Base-by-base conservation (phyloP, 371 early-diverging fungal species). In the Rhizomucor miehei region DNA sequence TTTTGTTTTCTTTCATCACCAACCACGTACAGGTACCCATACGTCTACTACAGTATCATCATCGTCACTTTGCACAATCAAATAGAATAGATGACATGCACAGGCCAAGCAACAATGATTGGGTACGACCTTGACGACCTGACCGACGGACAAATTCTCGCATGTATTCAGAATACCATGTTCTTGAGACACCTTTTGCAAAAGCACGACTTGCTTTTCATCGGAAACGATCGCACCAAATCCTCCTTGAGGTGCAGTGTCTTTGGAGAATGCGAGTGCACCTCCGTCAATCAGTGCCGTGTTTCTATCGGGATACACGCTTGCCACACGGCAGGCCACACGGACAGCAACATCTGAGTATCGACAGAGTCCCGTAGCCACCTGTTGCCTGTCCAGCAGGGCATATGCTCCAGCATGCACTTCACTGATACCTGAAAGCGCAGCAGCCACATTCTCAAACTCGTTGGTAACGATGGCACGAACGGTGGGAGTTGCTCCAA, bases 1-100 rank as follows among this genome's bases (percentile, higher is more conserved):
- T 29, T 47, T 40, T 37, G 11, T 45, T 54, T n/a, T 48, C 14
- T 50, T 37, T 16, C 37, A 14, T 52, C 67, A 77, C 77, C 77
- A 77, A 17, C 77, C 77, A 45, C 63, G 60, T 9, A 73, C 67
- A 39, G 77, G 77, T 6, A 77, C 69, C 77, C 77, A 77, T 5
- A 77, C 67, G 57, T 77, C 77, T 9, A 67, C 59, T 0, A 77
- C 60, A 12, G 41, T 52, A 54, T 73, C 71, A 19, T 56, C 52
- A 1, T 60, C 63, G 37, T 66, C 51, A 8, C 8, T 29, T 29
- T 76, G 71, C 17, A 71, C 54, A 37, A 77, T 54, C 13, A 77
- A 41, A 37, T 71, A 77, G 39, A 57, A 77, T 19, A 55, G 37
- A 54, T 67, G 66, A 25, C 66, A 67, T 16, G 73, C 77, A 16